Evolutionary conservation across 495 filamentous ascomycete species (phyloP).

Genomic region (Penicillium malachiteum): DNA sequence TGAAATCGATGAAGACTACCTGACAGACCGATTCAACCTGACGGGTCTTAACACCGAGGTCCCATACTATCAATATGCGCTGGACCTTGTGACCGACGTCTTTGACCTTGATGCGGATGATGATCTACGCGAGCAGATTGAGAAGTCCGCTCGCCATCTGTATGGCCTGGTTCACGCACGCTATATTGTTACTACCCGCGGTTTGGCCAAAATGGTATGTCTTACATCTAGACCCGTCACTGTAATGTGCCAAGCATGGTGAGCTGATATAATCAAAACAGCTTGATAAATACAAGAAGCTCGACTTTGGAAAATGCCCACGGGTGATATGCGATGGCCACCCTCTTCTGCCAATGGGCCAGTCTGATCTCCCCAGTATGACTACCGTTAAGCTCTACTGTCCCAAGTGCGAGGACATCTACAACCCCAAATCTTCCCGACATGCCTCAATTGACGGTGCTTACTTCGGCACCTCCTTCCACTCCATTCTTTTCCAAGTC

Average conservation of each 20-base stretch:
- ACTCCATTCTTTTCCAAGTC: constrained; percentile 98
- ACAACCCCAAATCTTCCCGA: constrained; percentile 97
- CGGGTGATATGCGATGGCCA: constrained; percentile 91
- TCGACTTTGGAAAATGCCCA: constrained; percentile 96
- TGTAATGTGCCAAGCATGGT: too few species aligned
- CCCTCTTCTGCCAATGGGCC: constrained; percentile 88
- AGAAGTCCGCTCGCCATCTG: constrained; percentile 93
- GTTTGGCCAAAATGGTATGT: constrained; percentile 91
- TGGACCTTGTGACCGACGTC: constrained; percentile 99
- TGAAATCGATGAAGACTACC: constrained; percentile 98
- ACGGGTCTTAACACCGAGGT: constrained; percentile 97
- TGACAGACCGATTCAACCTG: constrained; percentile 97
- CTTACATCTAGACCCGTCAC: not conserved
- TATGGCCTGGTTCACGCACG: constrained; percentile 96
- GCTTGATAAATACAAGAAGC: constrained; percentile 98
- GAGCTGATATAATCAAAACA: constrained; percentile 28
- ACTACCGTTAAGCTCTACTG: constrained; percentile 96
- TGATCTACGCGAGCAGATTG: constrained; percentile 95
- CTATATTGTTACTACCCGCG: constrained; percentile 95
- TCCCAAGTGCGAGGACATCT: constrained; percentile 93
- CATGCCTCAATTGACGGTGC: constrained; percentile 94
- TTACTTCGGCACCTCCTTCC: constrained; percentile 97
- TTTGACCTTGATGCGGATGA: constrained; percentile 99
- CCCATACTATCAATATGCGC: constrained; percentile 96
- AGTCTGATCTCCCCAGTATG: constrained; percentile 78